Evolutionary conservation across 768 basidiomycete species (phyloP).

Genomic region (Roridomyces roridus): DNA sequence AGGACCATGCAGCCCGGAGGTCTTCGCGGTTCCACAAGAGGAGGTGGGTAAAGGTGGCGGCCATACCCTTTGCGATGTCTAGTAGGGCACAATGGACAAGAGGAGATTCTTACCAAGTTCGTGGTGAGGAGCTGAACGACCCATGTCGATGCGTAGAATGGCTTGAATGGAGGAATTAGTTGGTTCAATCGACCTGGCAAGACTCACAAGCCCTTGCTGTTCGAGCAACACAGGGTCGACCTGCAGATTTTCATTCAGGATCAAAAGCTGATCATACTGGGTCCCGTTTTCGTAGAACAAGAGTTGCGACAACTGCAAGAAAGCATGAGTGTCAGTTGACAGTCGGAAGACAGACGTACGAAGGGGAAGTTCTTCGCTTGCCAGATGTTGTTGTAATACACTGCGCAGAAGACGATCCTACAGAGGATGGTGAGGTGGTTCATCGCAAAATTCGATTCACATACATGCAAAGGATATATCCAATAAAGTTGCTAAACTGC

Average conservation of each 20-base stretch:
- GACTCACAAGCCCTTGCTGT: slow-evolving; percentile 45
- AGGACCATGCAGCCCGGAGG: slow-evolving; percentile 49
- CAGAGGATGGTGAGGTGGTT: background rate
- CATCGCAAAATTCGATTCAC: slow-evolving; percentile 23
- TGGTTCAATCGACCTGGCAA: background rate
- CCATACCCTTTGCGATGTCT: slow-evolving; percentile 39
- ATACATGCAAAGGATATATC: slow-evolving; percentile 56
- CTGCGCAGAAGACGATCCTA: slow-evolving; percentile 52
- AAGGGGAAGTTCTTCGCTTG: slow-evolving; percentile 43
- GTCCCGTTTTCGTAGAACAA: slow-evolving; percentile 56
- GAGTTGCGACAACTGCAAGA: slow-evolving; percentile 55
- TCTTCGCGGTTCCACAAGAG: slow-evolving; percentile 53
- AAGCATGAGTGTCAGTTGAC: slow-evolving; percentile 28
- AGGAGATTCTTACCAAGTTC: slow-evolving; percentile 37
- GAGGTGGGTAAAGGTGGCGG: slow-evolving; percentile 54
- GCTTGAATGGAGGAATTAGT: slow-evolving; percentile 35
- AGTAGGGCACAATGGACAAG: background rate
- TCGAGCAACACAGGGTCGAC: slow-evolving; percentile 47
- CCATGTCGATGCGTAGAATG: slow-evolving; percentile 57
- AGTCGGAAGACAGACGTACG: slow-evolving; percentile 20
- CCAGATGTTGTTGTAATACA: slow-evolving; percentile 64
- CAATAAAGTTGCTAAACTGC: slow-evolving; percentile 54
- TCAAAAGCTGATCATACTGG: slow-evolving; percentile 51
- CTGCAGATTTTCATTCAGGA: slow-evolving; percentile 51
- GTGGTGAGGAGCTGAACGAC: slow-evolving; percentile 48